Evolutionary conservation across 345 rosid genomes (phyloP).

Genomic region (Reutealis trisperma): DNA sequence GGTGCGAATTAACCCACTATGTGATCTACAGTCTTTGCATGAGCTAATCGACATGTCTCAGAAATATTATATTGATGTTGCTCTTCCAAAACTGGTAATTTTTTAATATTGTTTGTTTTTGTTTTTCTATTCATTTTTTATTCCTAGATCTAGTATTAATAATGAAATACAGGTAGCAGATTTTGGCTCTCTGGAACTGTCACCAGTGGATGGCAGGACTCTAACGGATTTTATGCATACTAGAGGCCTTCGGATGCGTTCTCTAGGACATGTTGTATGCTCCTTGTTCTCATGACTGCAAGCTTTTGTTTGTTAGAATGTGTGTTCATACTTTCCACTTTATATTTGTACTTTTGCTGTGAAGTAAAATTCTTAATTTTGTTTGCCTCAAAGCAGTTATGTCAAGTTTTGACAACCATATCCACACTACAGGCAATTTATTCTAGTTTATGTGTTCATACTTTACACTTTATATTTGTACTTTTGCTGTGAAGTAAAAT

Average conservation of each 20-base stretch:
- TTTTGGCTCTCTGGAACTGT: slow-evolving; percentile 96
- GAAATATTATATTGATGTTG: slow-evolving; percentile 80
- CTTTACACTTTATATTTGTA: neutral
- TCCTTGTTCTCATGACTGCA: slow-evolving; percentile 9
- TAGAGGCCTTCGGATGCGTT: slow-evolving; percentile 96
- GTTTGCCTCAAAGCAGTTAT: neutral
- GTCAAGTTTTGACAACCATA: neutral
- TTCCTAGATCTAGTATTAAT: slow-evolving; percentile 22
- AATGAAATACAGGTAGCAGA: slow-evolving; percentile 79
- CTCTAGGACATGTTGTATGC: slow-evolving; percentile 94
- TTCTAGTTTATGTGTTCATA: neutral
- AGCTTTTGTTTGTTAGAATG: slow-evolving; percentile 19
- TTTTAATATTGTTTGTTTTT: slow-evolving; percentile 12
- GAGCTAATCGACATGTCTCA: slow-evolving; percentile 81
- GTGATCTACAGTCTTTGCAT: slow-evolving; percentile 67
- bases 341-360: neutral
- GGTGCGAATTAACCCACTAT: slow-evolving; percentile 30
- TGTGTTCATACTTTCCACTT: neutral
- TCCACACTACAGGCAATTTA: neutral
- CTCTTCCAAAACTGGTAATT: slow-evolving; percentile 94
- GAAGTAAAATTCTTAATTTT: neutral
- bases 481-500: neutral
- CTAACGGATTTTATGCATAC: slow-evolving; percentile 99
- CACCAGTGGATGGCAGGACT: slow-evolving; percentile 99
- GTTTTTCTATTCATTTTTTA: slow-evolving; percentile 5